Evolutionary conservation across 805 yeast genomes (phyloP), one percentile per base, ranked within the genome.

Genomic region (Barnettozyma populi): DNA sequence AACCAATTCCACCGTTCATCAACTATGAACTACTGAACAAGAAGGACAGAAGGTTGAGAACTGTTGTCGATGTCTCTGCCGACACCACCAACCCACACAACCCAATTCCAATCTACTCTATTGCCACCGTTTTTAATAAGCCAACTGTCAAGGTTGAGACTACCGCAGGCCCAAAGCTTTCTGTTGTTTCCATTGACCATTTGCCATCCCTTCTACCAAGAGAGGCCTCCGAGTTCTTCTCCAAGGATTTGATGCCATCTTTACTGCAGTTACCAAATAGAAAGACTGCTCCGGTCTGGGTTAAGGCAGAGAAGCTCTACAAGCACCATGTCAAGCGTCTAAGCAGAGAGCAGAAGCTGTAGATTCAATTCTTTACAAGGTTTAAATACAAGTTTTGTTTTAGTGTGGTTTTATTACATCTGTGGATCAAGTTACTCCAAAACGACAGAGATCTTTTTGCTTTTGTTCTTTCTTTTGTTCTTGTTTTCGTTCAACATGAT

Each of bases 21-120:
- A 80, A 84, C 69, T 68, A 65, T 57, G 86, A 85, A 29, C 67
- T 78, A 50, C 76, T 94, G 65, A 86, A 86, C 70, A 67, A 64
- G 49, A 69, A 73, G 39, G 69, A 73, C 54, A 88, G 99, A 80
- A 84, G 76, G 55, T 78, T 94, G 64, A 80, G 92, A 68, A 88
- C 95, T 16, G 89, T 94, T 52, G 97, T 94, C 45, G 99, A 94
- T 68, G 99, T 94, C 49, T 87, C 96, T 45, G 99, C 99, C 48
- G 99, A 94, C 71, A 94, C 98, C 42, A 94, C 99, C 47, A 94
- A 94, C 69, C 97, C 97, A 52, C 92, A 90, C 75, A 94, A 94
- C 73, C 99, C 99, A 49, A 79, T 94, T 50, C 99, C 99, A 52
- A 92, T 94, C 46, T 95, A 94, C 69, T 73, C 80, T 21, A 75